Evolutionary conservation across 1,284 basidiomycete species (phyloP).

Genomic region (Sporisorium scitamineum): DNA sequence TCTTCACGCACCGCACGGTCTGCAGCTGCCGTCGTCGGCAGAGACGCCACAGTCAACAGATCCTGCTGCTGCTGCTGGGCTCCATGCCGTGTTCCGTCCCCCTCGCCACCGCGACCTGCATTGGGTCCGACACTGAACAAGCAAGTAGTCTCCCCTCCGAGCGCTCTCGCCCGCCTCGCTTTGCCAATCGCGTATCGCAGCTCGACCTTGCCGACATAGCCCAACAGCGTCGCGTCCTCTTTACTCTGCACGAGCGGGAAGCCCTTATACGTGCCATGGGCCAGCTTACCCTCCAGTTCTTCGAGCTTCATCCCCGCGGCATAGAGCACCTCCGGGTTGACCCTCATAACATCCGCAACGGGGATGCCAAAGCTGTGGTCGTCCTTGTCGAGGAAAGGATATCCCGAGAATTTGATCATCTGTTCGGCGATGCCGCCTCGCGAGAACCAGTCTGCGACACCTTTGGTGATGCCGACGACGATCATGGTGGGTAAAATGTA

Average conservation of each 20-base stretch:
- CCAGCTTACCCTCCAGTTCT: slow-evolving; percentile 74
- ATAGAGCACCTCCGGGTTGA: slow-evolving; percentile 79
- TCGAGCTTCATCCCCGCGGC: slow-evolving; percentile 81
- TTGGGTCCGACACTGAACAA: slow-evolving; percentile 55
- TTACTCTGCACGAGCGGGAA: slow-evolving; percentile 83
- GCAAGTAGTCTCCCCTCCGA: slow-evolving; percentile 51
- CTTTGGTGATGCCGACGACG: slow-evolving; percentile 93
- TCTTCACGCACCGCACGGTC: slow-evolving; percentile 37
- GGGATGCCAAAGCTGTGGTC: slow-evolving; percentile 88
- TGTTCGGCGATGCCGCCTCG: slow-evolving; percentile 95
- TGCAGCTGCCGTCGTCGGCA: slow-evolving; percentile 39
- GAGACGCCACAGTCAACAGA: slow-evolving; percentile 26
- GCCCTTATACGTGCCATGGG: slow-evolving; percentile 77
- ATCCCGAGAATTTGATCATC: slow-evolving; percentile 96
- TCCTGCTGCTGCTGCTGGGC: slow-evolving; percentile 31
- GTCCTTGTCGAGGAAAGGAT: slow-evolving; percentile 84
- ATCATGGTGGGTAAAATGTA: slow-evolving; percentile 99
- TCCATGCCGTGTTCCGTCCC: neutral
- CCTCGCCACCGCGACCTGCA: neutral
- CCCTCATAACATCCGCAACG: slow-evolving; percentile 91
- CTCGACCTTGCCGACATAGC: slow-evolving; percentile 89
- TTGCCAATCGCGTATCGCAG: slow-evolving; percentile 85
- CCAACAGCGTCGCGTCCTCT: slow-evolving; percentile 76
- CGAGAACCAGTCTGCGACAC: slow-evolving; percentile 94
- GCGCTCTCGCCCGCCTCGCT: slow-evolving; percentile 54